Evolutionary conservation across 352 stramenopile genomes (phyloP), one percentile per base, ranked within the genome.

Genomic region (Thalassiosira allenii): DNA sequence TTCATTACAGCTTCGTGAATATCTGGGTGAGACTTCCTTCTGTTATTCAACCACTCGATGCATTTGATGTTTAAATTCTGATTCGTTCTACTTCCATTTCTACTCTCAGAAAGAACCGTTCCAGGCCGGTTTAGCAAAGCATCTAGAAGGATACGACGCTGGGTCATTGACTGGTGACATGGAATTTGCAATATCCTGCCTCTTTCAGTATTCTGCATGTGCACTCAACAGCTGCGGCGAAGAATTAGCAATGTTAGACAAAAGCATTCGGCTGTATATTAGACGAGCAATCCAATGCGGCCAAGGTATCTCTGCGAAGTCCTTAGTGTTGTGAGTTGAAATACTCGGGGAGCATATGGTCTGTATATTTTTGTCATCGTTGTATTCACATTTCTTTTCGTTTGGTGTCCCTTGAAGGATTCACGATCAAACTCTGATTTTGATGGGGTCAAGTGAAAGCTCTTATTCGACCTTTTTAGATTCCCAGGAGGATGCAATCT

Each of bases 131-230:
- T 47, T 49, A 47, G n/a, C 33, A 22, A 52, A 53, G 20, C 57
- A 67, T 67, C 57, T 67, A 51, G 57, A 67, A 33, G 57, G n/a
- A 25, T 67, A 67, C 25, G 57, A 67, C 4, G 29, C 29, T 12
- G 57, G 57, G 4, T 27, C 27, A 2, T 32, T 51, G 17, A 53
- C 57, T 17, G 57, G 57, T 29, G 57, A 67, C 9, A 47, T 67
- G 14, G 57, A 67, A 29, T 67, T 33, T 47, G 20, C 57, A 4
- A 1, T 67, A 20, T 20, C 30, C 29, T 34, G 33, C 33, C 57
- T 67, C 22, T 67, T 52, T 29, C 49, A 47, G 9, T 47, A 47
- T 47, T 47, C 37, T 9, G 37, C 37, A 17, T 47, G 37, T 47
- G 37, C 37, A 8, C 17, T 47, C 8, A 47, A 47, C 37, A 47